Conservation (phyloP, 2,329 filamentous ascomycete genomes). For the Cytospora piceae region DNA sequence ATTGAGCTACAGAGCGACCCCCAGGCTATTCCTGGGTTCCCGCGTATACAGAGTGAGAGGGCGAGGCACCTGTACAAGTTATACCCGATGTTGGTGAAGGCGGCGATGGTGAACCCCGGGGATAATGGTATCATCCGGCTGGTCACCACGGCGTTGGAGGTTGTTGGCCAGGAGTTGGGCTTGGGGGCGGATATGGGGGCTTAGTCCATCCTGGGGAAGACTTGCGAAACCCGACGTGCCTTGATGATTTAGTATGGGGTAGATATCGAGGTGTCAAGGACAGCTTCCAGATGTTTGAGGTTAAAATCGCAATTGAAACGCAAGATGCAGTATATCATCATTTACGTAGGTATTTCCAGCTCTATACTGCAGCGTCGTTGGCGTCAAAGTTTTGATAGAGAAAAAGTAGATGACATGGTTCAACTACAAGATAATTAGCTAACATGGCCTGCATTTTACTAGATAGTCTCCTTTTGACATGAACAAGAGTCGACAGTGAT, state of each 20-base stretch:
- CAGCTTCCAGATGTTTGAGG: neutral
- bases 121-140: constrained; percentile 64
- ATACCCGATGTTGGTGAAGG: constrained; percentile 75
- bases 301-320: no score
- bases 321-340: neutral
- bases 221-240: neutral
- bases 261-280: neutral
- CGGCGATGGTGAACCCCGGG: constrained; percentile 58
- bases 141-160: constrained; percentile 63
- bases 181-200: constrained; percentile 30
- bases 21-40: constrained; percentile 65
- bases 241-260: neutral
- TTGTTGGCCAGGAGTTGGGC: constrained; percentile 63
- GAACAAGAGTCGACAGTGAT: no score
- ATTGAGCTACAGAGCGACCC: constrained; percentile 71
- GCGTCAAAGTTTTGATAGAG: neutral
- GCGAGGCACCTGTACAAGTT: constrained; percentile 76
- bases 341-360: neutral
- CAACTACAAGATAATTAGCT: no score
- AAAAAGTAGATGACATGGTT: neutral
- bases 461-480: no score
- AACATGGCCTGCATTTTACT: no score
- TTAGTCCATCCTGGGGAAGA: neutral
- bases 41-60: constrained; percentile 54
- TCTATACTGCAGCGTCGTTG: constrained; percentile 16